Evolutionary conservation across 306 rosid species (phyloP), one percentile per base, ranked within the genome.

Genomic region (Castanea sativa): DNA sequence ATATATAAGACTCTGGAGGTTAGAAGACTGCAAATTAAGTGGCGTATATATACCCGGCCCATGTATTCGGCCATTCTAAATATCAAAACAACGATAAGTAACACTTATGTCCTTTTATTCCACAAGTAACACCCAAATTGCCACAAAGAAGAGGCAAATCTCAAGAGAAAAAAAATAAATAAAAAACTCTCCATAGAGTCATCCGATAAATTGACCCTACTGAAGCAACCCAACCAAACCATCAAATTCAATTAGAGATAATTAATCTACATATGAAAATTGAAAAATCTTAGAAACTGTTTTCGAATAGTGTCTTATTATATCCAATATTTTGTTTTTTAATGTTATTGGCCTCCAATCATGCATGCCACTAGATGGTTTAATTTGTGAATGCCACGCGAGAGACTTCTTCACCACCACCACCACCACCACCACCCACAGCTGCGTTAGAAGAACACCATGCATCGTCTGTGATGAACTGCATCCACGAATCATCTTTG

Each of bases 401-500:
- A 75, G 97, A 89, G 64, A 91, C 18, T 53, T 92, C 92, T 56
- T 91, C 91, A 58, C 82, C 87, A 56, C 63, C 91, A 58, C 82
- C 87, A 55, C 27, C 27, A 25, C 27, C 27, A 25, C 63, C 85
- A 55, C 85, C 80, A 78, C 69, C 69, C 82, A 76, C 78, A 30
- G 82, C 57, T 56, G 86, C 71, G 82, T 86, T 89, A 76, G 93
- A 89, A 85, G 93, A 86, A 84, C 91, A 89, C 97, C 94, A 95
- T 78, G 97, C 94, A 82, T 91, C 99, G 4, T 92, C 99, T 55
- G 92, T 92, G 58, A 95, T 92, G 85, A 92, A 95, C 73, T 91
- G 99, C 99, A 92, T 91, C 98, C 99, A 95, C 5, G 97, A 92
- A 81, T 95, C 98, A 69, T 95, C 98, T 81, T 91, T 95, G 53